Conservation (phyloP, 2,329 filamentous ascomycete species). For the Apiospora kogelbergensis region DNA sequence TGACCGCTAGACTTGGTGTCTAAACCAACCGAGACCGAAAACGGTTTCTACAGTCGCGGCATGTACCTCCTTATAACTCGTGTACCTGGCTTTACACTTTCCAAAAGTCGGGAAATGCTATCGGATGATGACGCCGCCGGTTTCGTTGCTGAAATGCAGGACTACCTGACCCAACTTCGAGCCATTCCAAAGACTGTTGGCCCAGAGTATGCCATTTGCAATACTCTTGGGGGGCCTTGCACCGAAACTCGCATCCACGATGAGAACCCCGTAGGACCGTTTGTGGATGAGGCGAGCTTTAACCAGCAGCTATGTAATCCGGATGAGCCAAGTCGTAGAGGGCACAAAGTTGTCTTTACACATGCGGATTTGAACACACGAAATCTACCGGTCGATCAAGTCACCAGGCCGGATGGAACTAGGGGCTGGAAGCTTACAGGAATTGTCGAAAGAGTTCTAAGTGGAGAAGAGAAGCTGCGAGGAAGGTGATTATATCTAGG, state of each 20-base stretch:
- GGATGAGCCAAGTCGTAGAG: conserved; percentile 29
- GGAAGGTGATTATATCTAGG: not conserved
- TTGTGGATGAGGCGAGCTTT: conserved; percentile 32
- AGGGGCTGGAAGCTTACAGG: conserved; percentile 18
- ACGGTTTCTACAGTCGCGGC: not conserved
- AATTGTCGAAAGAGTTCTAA: conserved; percentile 20
- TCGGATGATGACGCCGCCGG: conserved; percentile 24
- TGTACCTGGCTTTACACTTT: conserved; percentile 22
- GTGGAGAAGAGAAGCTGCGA: not conserved
- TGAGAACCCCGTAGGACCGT: conserved; percentile 25
- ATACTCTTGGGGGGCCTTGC: conserved; percentile 28
- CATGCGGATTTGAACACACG: not conserved
- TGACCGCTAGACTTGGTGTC: not conserved
- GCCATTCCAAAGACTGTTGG: conserved; percentile 21
- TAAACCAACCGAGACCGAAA: not conserved
- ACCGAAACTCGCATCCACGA: conserved; percentile 28
- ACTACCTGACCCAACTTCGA: conserved; percentile 28
- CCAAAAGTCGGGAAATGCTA: conserved; percentile 21
- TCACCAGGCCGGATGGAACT: not conserved
- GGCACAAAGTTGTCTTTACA: conserved; percentile 24
- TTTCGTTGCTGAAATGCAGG: conserved; percentile 25
- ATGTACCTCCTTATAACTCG: not conserved
- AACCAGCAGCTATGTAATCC: conserved; percentile 28
- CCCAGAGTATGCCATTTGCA: conserved; percentile 26
- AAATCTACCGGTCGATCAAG: not conserved